Conservation (phyloP, 2,329 filamentous ascomycete species). For the Fusarium brevicatenulatum region DNA sequence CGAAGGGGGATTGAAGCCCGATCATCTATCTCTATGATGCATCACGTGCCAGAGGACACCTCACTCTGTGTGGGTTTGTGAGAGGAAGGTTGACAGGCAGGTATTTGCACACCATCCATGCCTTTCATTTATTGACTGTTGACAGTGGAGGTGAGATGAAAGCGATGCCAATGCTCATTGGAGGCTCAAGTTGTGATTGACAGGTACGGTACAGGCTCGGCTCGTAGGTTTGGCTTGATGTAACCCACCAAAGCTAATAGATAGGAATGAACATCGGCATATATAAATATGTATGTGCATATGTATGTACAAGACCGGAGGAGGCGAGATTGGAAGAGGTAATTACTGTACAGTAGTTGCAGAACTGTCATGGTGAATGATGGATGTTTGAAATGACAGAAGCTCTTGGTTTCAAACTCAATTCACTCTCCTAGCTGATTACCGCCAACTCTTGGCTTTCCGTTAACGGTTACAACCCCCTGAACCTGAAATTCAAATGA, state of each 20-base stretch:
- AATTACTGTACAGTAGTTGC: neutral
- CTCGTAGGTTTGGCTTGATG: conserved; percentile 6
- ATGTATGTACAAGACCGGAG: neutral
- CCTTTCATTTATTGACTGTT: neutral
- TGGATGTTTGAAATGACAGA: neutral
- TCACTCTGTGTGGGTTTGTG: neutral
- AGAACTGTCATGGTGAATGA: neutral
- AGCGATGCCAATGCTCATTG: conserved; percentile 9
- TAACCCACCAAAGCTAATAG: conserved; percentile 6
- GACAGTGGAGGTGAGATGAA: neutral
- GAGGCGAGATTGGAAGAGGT: neutral
- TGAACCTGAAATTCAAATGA: conserved; percentile 23
- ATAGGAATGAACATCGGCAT: neutral
- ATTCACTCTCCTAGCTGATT: neutral
- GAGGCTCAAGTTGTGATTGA: neutral
- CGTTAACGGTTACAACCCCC: conserved; percentile 12
- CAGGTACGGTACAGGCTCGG: conserved; percentile 6
- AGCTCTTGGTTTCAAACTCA: neutral
- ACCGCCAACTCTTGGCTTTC: neutral
- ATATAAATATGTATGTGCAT: neutral
- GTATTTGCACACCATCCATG: neutral
- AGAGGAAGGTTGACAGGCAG: neutral
- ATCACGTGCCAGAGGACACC: neutral
- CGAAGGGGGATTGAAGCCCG: neutral
- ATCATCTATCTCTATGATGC: neutral